A percentile compares a stretch with the other conserved stretches of the same genome.
phyloP scores from a whole-genome alignment of 2,329 filamentous ascomycete species.

The Nigrospora oryzae region DNA sequence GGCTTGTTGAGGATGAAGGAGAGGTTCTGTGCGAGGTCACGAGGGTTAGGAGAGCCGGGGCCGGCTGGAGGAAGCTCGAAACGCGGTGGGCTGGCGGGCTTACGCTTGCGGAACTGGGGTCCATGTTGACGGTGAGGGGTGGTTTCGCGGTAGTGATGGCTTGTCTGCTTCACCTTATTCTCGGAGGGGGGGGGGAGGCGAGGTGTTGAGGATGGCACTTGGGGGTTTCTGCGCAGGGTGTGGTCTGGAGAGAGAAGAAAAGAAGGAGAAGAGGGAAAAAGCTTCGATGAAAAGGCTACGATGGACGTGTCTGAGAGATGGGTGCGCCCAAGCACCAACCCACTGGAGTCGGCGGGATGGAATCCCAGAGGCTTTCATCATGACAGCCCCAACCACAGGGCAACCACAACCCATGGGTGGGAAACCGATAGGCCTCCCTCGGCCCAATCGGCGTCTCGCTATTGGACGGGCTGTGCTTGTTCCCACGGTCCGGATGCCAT shows the following conservation, averaged over 20 bases:
- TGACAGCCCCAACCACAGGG: no score
- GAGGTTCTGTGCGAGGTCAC: conserved; percentile 51
- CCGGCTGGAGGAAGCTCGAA: not conserved
- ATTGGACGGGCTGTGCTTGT: no score
- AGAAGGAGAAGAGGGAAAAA: not conserved
- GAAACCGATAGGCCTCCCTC: no score
- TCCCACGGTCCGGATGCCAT: no score
- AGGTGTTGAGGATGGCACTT: not conserved
- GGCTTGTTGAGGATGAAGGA: conserved; percentile 78
- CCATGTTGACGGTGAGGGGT: conserved; percentile 7
- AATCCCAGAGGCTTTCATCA: no score
- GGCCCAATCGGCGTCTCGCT: no score
- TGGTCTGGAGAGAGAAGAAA: not conserved
- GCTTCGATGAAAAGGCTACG: no score
- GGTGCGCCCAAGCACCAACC: no score
- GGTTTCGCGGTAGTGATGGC: not conserved
- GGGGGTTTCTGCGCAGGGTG: not conserved
- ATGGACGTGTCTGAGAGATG: no score
- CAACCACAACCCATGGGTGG: no score
- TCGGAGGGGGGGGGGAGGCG: not conserved
- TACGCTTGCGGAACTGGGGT: conserved; percentile 16
- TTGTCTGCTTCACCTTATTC: not conserved
- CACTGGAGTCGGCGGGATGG: no score
- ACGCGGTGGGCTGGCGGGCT: conserved; percentile 3
- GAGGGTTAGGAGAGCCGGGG: not conserved